These are phyloP conservation scores for Lactarius sanguifluus DNA, from an alignment of 768 basidiomycete species.

Conservation along the genomic window DNA sequence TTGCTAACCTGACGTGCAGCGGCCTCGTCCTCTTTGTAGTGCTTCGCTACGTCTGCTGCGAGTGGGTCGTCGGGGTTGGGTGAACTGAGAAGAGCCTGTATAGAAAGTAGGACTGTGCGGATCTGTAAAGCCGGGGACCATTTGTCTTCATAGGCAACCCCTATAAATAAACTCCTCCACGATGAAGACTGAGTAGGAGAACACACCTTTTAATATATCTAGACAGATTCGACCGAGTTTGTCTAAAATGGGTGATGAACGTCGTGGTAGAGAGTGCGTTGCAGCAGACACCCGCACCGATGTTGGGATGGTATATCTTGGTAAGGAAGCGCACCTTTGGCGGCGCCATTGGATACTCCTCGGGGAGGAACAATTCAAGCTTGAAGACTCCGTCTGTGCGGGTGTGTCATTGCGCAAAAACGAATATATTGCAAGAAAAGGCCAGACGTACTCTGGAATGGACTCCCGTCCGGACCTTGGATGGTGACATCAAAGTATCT, in stretches of 20 bases:
- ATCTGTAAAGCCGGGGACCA: conserved; percentile 99
- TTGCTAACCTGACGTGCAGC: conserved; percentile 89
- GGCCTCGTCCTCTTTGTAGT: conserved; percentile 97
- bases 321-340: conserved; percentile 98
- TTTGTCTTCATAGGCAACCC: conserved; percentile 62
- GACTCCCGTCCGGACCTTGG: conserved; percentile 90
- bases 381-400: conserved; percentile 83
- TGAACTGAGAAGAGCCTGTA: conserved; percentile 94
- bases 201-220: conserved; percentile 90
- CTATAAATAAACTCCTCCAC: conserved; percentile 2
- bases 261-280: neutral
- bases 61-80: conserved; percentile 97
- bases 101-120: conserved; percentile 92
- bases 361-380: conserved; percentile 96
- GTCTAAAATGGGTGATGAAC: conserved; percentile 49
- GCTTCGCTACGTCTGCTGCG: conserved; percentile 93
- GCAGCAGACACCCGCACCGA: conserved; percentile 59
- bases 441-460: conserved; percentile 62
- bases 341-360: conserved; percentile 99
- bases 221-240: conserved; percentile 98
- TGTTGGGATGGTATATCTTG: conserved; percentile 99
- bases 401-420: neutral
- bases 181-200: conserved; percentile 27
- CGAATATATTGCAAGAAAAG: neutral
- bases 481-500: conserved; percentile 99